Base-by-base conservation (phyloP, 345 rosid species). In the Brassica carinata region DNA sequence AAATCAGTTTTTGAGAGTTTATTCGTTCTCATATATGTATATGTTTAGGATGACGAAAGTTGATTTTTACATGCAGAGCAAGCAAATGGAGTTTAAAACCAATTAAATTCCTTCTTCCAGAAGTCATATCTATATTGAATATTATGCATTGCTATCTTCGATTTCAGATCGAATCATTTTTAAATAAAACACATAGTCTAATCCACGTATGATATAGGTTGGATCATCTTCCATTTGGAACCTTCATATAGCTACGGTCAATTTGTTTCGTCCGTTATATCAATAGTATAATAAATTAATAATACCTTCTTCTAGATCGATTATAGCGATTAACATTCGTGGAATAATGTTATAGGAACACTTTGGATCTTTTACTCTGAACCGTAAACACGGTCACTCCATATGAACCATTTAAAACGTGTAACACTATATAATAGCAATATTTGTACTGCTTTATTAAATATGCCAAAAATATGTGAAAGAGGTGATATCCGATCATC, bases 211-310 rank as follows among this genome's bases (percentile, higher is more conserved):
- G 61, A 29, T 29, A 29, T 66, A 0, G n/a, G 36, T 72, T 66
- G 77, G 77, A 72, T 79, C 77, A 72, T 57, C 8, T 67, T 79
- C 26, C 63, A 40, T 30, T 72, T 79, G 18, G 82, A 79, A 73
- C 82, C 27, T 79, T 79, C 77, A 0, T 67, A 72, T 10, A 63
- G 67, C 36, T 72, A 51, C 77, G 36, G 81, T 78, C 81, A 72
- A 29, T 66, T 72, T 73, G 63, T 66, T 79, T 67, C 73, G 63
- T 66, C 31, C 33, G 77, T 57, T 53, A 3, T 5, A 38, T 34
- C 33, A 66, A 55, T 29, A 23, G 55, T 45, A 45, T 11, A 11
- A 8, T 8, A 40, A 40, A 8, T 40, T 36, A 51, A 10, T 33
- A 48, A 33, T n/a, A n/a, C 23, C 45, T 7, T 65, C 67, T 45